Base-by-base conservation (phyloP, 2,329 filamentous ascomycete species). In the Cryphonectria parasitica region DNA sequence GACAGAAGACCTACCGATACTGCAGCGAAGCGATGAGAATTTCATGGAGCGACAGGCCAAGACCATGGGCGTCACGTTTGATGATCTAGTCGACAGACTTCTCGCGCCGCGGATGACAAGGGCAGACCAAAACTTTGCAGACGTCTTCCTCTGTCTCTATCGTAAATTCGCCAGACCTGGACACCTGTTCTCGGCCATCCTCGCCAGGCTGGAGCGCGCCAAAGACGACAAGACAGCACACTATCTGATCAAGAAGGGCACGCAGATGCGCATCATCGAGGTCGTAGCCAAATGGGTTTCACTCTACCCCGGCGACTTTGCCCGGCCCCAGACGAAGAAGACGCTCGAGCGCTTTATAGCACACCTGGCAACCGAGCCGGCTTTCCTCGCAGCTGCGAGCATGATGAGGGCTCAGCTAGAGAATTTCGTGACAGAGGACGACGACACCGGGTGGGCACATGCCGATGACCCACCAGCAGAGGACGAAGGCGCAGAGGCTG, bases 381-480 rank as follows among this genome's bases (percentile, higher is more conserved):
- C 97, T 66, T 97, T 97, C 80, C 90, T 92, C 28, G 90, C 93
- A 25, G 93, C 95, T 3, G 92, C 94, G 3, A 91, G 93, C 75
- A 94, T 98, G 77, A 96, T 99, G 82, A 88, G 90, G 28, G 86
- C 87, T n/a, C 90, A 92, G 75, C 83, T 98, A 22, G 92, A 95
- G 62, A 85, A 87, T 65, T 86, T 85, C 70, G 90, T 94, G 1
- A 84, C 89, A 7, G 92, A 97, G 76, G 95, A 98, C 77, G 96
- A 98, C 76, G 95, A 99, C 78, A 92, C 92, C 0, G 90, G 92
- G 17, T 99, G 96, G 96, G 94, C 92, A n/a, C 92, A 90, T 76
- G 89, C 89, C 63, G 95, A 98, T 77, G 88, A 72, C 1, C 62
- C 63, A 1, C 58, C 43, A 4, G 89, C 31, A 84, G 89, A 74